These are phyloP conservation scores for Penicillium desertorum DNA, from an alignment of 495 filamentous ascomycete species.

Conservation along the genomic window DNA sequence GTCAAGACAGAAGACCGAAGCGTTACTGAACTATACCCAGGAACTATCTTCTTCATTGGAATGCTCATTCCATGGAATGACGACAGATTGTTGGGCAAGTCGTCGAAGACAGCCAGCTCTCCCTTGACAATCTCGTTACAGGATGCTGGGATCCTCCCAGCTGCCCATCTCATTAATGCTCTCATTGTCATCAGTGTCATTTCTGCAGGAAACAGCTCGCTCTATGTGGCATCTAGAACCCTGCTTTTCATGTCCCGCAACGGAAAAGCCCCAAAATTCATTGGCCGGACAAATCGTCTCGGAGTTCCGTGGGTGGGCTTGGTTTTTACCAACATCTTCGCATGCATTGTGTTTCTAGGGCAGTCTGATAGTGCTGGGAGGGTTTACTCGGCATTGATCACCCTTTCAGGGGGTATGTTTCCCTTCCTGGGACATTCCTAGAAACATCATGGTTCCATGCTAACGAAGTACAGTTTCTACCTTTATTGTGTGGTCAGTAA, in stretches of 20 bases:
- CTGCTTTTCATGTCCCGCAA: constrained; percentile 65
- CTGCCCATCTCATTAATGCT: constrained; percentile 68
- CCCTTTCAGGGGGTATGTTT: constrained; percentile 42
- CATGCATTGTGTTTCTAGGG: constrained; percentile 66
- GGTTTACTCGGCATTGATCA: constrained; percentile 47
- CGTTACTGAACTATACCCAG: constrained; percentile 10
- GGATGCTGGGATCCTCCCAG: constrained; percentile 65
- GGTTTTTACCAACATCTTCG: constrained; percentile 61
- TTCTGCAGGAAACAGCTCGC: constrained; percentile 66
- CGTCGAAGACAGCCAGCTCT: constrained; percentile 58
- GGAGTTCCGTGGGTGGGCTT: constrained; percentile 67
- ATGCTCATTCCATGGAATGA: constrained; percentile 63
- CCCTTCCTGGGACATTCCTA: not conserved
- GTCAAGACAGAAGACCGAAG: too few species aligned
- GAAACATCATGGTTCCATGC: constrained; percentile 10
- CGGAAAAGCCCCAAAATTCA: constrained; percentile 62
- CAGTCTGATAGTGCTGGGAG: constrained; percentile 57
- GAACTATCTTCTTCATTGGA: constrained; percentile 64
- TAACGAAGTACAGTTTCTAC: constrained; percentile 50
- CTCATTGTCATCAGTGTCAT: constrained; percentile 69
- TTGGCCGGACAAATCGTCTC: constrained; percentile 60
- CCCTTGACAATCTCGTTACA: constrained; percentile 73
- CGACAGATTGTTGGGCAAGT: constrained; percentile 41
- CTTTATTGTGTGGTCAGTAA: constrained; percentile 67
- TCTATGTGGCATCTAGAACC: constrained; percentile 67